These are phyloP conservation scores for Stagonosporopsis vannaccii DNA, from an alignment of 2,329 filamentous ascomycete genomes.

Conservation along the genomic window DNA sequence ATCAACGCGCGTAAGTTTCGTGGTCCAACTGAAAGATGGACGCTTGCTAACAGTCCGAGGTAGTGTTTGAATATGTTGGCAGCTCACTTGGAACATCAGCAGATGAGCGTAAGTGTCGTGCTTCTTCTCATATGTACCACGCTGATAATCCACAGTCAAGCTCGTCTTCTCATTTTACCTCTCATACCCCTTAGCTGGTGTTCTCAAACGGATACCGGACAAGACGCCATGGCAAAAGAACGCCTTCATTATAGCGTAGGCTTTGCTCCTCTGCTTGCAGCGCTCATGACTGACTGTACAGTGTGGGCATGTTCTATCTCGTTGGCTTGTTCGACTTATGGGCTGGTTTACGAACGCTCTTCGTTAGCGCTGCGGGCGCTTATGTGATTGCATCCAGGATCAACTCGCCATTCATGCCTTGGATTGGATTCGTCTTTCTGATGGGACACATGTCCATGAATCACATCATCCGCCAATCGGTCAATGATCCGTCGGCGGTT, in stretches of 20 bases:
- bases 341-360: constrained; percentile 79
- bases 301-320: constrained; percentile 86
- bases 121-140: background rate
- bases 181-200: constrained; percentile 87
- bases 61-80: constrained; percentile 68
- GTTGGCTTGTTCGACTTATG: constrained; percentile 93
- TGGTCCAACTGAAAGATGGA: background rate
- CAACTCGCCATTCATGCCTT: constrained; percentile 93
- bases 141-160: constrained; percentile 73
- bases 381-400: constrained; percentile 86
- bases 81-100: constrained; percentile 66
- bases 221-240: constrained; percentile 85
- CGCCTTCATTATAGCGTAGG: constrained; percentile 78
- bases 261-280: background rate
- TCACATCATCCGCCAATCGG: constrained; percentile 82
- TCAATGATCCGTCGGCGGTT: constrained; percentile 69
- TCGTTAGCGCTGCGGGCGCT: constrained; percentile 78
- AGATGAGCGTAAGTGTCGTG: constrained; percentile 65
- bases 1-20: constrained; percentile 64
- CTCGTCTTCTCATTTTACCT: constrained; percentile 88
- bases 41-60: constrained; percentile 6
- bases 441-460: constrained; percentile 96
- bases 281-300: constrained; percentile 43
- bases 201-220: constrained; percentile 92
- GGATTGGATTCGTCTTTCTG: constrained; percentile 90